phyloP scores from a whole-genome alignment of 441 rosid species.

The Hura crepitans region DNA sequence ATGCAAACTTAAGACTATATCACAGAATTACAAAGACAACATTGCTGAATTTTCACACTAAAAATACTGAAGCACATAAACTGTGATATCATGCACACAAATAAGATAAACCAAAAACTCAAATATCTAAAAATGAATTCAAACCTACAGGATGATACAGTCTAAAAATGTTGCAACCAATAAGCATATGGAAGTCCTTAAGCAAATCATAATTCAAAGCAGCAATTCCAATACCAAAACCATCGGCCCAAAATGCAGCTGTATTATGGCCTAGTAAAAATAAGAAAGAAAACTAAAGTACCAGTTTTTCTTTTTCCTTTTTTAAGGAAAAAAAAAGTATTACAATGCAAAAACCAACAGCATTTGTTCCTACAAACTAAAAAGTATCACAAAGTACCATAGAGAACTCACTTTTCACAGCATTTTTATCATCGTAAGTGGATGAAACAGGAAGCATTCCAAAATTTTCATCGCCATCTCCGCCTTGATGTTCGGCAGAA shows the following conservation, averaged over 20 bases:
- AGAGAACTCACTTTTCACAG: slow-evolving; percentile 44
- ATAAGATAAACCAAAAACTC: not conserved
- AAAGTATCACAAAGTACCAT: slow-evolving; percentile 13
- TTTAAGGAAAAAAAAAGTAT: not conserved
- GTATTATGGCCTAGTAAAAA: not conserved
- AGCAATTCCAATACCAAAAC: not conserved
- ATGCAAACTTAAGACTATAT: not conserved
- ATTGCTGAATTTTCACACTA: not conserved
- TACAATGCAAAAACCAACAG: not conserved
- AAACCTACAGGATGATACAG: not conserved
- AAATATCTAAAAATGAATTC: not conserved
- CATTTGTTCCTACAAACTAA: not conserved
- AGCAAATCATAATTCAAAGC: not conserved
- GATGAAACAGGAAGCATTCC: slow-evolving; percentile 50
- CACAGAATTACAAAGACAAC: not conserved
- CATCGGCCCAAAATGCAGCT: not conserved
- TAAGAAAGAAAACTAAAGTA: not conserved
- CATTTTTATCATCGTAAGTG: slow-evolving; percentile 62
- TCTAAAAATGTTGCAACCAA: not conserved
- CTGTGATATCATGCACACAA: not conserved
- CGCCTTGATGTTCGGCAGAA: slow-evolving; percentile 60
- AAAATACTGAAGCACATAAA: not conserved
- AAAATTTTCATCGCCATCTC: slow-evolving; percentile 53
- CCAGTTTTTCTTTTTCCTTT: not conserved
- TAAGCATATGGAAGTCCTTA: not conserved